These are phyloP conservation scores for Haematococcus lacustris DNA, from an alignment of 139 green algal genomes.

Conservation along the genomic window DNA sequence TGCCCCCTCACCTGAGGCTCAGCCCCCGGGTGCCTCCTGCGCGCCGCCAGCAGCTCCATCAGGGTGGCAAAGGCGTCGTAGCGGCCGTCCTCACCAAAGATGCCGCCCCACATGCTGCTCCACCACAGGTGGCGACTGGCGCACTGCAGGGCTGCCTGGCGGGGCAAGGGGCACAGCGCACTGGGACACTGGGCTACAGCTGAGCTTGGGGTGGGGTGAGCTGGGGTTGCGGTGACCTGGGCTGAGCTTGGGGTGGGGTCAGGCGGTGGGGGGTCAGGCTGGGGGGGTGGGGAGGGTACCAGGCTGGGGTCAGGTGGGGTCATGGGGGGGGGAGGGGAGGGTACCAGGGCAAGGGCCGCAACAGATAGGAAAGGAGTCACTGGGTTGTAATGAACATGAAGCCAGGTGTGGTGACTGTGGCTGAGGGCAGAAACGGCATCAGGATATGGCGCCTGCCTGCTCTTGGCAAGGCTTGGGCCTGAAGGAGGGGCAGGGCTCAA, in stretches of 20 bases:
- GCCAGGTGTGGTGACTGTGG: too few relatives aligned
- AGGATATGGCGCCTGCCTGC: too few relatives aligned
- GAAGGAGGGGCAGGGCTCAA: too few relatives aligned
- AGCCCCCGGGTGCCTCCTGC: neutral
- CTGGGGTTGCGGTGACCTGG: too few relatives aligned
- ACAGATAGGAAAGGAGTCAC: too few relatives aligned
- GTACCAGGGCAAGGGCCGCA: too few relatives aligned
- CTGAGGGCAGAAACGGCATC: too few relatives aligned
- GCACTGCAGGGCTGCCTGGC: slow-evolving; percentile 19
- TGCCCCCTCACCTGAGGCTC: neutral
- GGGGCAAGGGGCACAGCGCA: neutral
- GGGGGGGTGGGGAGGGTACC: neutral
- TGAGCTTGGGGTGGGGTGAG: neutral
- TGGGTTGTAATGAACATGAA: too few relatives aligned
- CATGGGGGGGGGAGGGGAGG: neutral
- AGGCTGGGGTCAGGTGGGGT: neutral
- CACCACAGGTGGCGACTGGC: slow-evolving; percentile 26
- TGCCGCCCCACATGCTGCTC: slow-evolving; percentile 23
- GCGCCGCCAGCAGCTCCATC: slow-evolving; percentile 18
- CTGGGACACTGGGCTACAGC: neutral
- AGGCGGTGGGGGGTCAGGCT: neutral
- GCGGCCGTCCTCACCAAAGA: slow-evolving; percentile 27
- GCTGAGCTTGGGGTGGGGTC: neutral
- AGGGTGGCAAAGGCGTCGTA: slow-evolving; percentile 38
- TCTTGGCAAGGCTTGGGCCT: too few relatives aligned